Percentiles rank a stretch among this genome's conserved stretches.
phyloP scores from a whole-genome alignment of 2,329 filamentous ascomycete genomes.

The Stagonosporopsis tanaceti region DNA sequence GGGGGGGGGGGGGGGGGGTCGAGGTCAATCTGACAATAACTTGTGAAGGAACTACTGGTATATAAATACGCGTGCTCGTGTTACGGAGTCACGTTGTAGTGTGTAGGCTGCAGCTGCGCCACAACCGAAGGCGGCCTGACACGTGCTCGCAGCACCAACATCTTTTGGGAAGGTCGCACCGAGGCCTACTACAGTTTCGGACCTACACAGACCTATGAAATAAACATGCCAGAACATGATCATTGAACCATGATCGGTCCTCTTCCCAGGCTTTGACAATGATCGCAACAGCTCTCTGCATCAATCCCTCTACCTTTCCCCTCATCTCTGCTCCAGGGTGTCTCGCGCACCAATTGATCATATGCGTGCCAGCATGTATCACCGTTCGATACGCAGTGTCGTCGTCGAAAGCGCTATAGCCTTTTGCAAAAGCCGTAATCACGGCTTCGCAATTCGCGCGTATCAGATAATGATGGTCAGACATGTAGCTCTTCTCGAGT shows the following conservation, averaged over 20 bases:
- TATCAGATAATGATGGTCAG: background rate
- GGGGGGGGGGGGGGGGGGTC: too few relatives aligned
- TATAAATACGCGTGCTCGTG: too few relatives aligned
- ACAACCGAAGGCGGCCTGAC: too few relatives aligned
- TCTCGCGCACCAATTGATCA: slow-evolving; percentile 2
- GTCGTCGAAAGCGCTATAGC: background rate
- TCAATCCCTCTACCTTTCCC: background rate
- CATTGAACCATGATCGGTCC: background rate
- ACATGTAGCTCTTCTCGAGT: slow-evolving; percentile 1
- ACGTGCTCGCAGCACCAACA: too few relatives aligned
- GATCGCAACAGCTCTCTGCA: background rate
- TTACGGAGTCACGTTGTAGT: too few relatives aligned
- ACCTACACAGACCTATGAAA: background rate
- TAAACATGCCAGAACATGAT: background rate
- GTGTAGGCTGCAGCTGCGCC: too few relatives aligned
- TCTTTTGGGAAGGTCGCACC: too few relatives aligned
- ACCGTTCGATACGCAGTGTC: background rate
- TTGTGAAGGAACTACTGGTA: too few relatives aligned
- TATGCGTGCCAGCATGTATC: slow-evolving; percentile 2
- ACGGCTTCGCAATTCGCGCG: background rate
- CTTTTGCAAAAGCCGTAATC: background rate
- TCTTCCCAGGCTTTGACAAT: background rate
- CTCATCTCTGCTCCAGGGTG: background rate
- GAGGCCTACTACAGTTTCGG: too few relatives aligned
- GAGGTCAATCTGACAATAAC: too few relatives aligned